Evolutionary conservation across 176 grass and related monocot species (phyloP).

Genomic region (Tuctoria greenei): DNA sequence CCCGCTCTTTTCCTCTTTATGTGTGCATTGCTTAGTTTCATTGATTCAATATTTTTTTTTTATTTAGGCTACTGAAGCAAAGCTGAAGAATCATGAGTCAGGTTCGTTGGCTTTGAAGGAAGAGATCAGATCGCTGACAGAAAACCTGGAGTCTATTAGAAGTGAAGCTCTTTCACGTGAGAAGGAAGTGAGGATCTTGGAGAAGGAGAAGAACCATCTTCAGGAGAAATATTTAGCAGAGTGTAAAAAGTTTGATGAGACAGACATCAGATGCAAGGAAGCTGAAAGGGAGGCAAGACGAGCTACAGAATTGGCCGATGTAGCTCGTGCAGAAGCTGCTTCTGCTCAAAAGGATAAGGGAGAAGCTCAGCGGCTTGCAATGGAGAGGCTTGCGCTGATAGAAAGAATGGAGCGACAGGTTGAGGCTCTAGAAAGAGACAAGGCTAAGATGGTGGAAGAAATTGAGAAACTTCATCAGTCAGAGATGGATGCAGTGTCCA

Average conservation of each 20-base stretch:
- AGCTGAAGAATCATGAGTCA: constrained; percentile 65
- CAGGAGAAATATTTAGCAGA: constrained; percentile 71
- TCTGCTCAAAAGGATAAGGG: constrained; percentile 81
- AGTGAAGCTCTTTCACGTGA: constrained; percentile 61
- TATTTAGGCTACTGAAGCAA: constrained; percentile 72
- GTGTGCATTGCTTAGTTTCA: constrained; percentile 7
- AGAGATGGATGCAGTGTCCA: constrained; percentile 70
- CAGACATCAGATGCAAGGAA: constrained; percentile 81
- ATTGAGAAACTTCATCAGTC: constrained; percentile 66
- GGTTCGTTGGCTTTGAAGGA: constrained; percentile 71
- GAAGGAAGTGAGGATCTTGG: constrained; percentile 68
- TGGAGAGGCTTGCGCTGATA: constrained; percentile 76
- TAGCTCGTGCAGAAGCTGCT: constrained; percentile 63
- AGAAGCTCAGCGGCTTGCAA: constrained; percentile 73
- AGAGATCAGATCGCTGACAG: constrained; percentile 70
- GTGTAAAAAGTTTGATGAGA: constrained; percentile 79
- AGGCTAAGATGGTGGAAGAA: constrained; percentile 62
- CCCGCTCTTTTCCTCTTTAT: neutral
- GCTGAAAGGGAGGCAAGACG: constrained; percentile 84
- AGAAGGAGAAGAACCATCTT: constrained; percentile 93
- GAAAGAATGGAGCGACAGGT: constrained; percentile 79
- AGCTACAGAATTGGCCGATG: constrained; percentile 80
- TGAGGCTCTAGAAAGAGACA: constrained; percentile 82
- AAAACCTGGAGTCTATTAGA: constrained; percentile 68
- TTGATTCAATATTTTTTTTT: constrained; percentile 15